A percentile compares a stretch with the other conserved stretches of the same genome.
phyloP scores from a whole-genome alignment of 2,329 filamentous ascomycete species.

The Phyllachora maydis region DNA sequence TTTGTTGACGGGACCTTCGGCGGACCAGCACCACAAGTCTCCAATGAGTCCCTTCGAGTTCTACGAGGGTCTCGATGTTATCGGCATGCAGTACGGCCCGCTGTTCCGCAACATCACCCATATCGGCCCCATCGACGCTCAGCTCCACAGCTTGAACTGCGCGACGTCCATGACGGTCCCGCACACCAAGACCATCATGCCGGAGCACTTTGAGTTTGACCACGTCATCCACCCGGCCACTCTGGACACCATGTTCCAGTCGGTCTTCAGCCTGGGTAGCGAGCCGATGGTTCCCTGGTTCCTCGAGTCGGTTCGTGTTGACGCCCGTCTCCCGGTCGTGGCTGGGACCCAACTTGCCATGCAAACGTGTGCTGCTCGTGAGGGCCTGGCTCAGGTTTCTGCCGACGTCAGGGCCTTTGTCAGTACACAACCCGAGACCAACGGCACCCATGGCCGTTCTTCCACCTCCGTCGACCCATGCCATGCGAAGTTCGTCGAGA shows the following conservation, averaged over 20 bases:
- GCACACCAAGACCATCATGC: conserved; percentile 30
- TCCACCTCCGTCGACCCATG: no score
- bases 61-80: conserved; percentile 25
- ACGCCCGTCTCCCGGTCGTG: neutral
- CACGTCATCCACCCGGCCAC: conserved; percentile 37
- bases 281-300: conserved; percentile 26
- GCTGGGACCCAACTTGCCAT: no score
- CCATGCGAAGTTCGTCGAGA: conserved; percentile 14
- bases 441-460: conserved; percentile 10
- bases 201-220: conserved; percentile 26
- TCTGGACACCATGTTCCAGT: conserved; percentile 33
- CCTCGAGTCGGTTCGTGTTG: conserved; percentile 9
- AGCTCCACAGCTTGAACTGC: neutral
- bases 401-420: conserved; percentile 20
- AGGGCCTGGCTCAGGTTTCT: conserved; percentile 8
- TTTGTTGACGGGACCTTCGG: neutral
- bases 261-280: conserved; percentile 21
- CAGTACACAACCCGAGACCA: conserved; percentile 16
- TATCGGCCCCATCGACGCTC: conserved; percentile 3
- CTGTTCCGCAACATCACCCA: conserved; percentile 26
- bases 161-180: conserved; percentile 18
- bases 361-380: no score
- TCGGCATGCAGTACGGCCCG: conserved; percentile 29
- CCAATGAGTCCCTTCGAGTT: conserved; percentile 16
- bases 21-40: conserved; percentile 4